These are phyloP conservation scores for Bondarzewia mesenterica DNA, from an alignment of 1,284 basidiomycete genomes.

Conservation along the genomic window DNA sequence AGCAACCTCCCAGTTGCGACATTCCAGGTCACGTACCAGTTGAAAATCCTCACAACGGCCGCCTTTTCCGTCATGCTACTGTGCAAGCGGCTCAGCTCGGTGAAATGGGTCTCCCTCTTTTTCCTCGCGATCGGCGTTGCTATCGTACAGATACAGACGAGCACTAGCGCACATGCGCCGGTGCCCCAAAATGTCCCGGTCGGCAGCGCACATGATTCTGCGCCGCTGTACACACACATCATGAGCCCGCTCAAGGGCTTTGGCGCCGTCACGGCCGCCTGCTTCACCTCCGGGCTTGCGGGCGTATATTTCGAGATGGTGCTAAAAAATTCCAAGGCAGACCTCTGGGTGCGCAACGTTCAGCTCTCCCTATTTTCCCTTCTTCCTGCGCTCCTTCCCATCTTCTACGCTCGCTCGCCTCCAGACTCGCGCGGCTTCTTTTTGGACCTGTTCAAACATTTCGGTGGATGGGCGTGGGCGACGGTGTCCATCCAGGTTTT, in stretches of 20 bases:
- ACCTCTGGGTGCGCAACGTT: constrained; percentile 95
- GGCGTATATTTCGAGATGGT: constrained; percentile 99
- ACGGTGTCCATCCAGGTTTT: constrained; percentile 87
- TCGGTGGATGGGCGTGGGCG: constrained; percentile 90
- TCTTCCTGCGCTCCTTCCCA: constrained; percentile 69
- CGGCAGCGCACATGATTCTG: constrained; percentile 27
- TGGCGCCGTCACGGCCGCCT: constrained; percentile 82
- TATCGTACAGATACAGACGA: constrained; percentile 84
- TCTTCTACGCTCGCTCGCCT: constrained; percentile 40
- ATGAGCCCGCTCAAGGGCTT: constrained; percentile 87
- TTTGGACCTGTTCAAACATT: constrained; percentile 58
- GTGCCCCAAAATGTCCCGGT: constrained; percentile 21
- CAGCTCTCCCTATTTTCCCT: constrained; percentile 94
- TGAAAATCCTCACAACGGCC: constrained; percentile 97
- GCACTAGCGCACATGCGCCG: constrained; percentile 14
- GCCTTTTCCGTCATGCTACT: constrained; percentile 88
- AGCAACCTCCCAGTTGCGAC: constrained; percentile 91
- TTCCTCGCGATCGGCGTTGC: constrained; percentile 88
- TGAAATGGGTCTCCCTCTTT: constrained; percentile 80
- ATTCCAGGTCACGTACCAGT: constrained; percentile 93
- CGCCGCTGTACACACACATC: constrained; percentile 26
- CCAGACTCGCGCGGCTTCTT: constrained; percentile 30
- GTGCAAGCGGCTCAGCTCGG: constrained; percentile 66
- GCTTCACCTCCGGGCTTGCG: constrained; percentile 95
- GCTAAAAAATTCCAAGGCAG: constrained; percentile 81